Evolutionary conservation across 345 rosid species (phyloP).

Genomic region (rapeseed (Brassica napus)): Da-Ae NC_063434.1:7824501-7825000

Average conservation of each 20-base stretch:
- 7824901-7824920: background rate
- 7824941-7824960: constrained; percentile 28
- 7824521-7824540: constrained; percentile 77
- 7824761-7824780: constrained; percentile 81
- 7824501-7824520: constrained; percentile 84
- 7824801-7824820: constrained; percentile 58
- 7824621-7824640: constrained; percentile 80
- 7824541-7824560: constrained; percentile 36
- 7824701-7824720: constrained; percentile 52
- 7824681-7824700: constrained; percentile 52
- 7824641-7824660: constrained; percentile 77
- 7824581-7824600: background rate
- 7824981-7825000: constrained; percentile 41
- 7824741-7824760: constrained; percentile 78
- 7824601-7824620: constrained; percentile 51
- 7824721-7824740: constrained; percentile 68
- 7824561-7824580: background rate
- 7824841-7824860: constrained; percentile 50
- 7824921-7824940: constrained; percentile 31
- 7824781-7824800: constrained; percentile 58
- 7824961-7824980: constrained; percentile 19
- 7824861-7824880: constrained; percentile 54
- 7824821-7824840: constrained; percentile 54
- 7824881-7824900: constrained; percentile 39
- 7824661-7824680: constrained; percentile 86